Evolutionary conservation across 345 rosid genomes (phyloP), one percentile per base, ranked within the genome.

Genomic region (Cardamine chenopodiifolia): DNA sequence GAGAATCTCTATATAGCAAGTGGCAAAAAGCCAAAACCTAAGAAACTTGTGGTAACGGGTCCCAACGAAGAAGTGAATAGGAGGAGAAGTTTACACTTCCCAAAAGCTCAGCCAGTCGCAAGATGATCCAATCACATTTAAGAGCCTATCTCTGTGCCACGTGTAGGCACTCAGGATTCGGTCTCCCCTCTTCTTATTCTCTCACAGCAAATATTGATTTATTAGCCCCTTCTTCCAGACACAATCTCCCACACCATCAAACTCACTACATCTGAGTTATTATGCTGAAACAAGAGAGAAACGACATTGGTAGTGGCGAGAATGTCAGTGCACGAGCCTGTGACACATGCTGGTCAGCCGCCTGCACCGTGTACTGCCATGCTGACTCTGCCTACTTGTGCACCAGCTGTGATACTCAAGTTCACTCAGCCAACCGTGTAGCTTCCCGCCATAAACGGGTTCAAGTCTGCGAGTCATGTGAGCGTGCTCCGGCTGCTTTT

Each of bases 371-470:
- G 35, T 94, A 94, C 86, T 94, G 96, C 88, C 79, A 75, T 12
- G 97, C 95, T 0, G 98, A 91, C 71, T 76, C 92, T 12, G 98
- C 96, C 15, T 94, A 91, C 79, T 79, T 94, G 5, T 91, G 98
- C 61, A 71, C 75, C 0, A 67, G 81, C 50, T 91, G 98, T 52
- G 97, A 94, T 75, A 82, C 87, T 53, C 85, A 90, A 2, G 77
- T 90, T 25, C 98, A 94, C 49, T 86, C 92, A 0, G 97, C 97
- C 50, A 91, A 91, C 71, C 78, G 84, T 1, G 84, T 94, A 31
- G 98, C 97, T n/a, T 91, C 97, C 4, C 84, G 97, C 63, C 97
- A 94, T 55, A 93, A 87, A 87, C 93, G 97, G 4, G 97, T 91
- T 14, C 69, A 57, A 65, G 89, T 94, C 39, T 94, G 98, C 44